A percentile compares a stretch with the other conserved stretches of the same genome.
Conservation (phyloP, 805 yeast genomes). For the Zygoascus bituminiphila region DNA sequence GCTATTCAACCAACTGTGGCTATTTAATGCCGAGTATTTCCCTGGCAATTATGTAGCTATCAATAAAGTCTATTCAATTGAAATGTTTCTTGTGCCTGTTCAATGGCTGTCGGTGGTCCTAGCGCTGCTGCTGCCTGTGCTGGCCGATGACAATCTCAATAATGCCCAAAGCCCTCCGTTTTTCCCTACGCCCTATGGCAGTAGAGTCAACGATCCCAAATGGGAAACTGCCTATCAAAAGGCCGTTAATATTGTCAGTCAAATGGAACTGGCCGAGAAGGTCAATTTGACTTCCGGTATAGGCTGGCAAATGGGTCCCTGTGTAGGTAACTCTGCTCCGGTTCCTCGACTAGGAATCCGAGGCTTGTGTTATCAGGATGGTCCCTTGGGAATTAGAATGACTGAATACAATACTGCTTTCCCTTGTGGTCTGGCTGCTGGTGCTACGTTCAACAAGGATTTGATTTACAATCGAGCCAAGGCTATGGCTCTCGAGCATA, state of each 20-base stretch:
- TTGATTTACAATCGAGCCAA: slow-evolving; percentile 46
- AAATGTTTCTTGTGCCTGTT: neutral
- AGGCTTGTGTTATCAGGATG: slow-evolving; percentile 52
- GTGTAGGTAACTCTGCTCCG: slow-evolving; percentile 54
- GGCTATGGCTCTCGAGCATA: slow-evolving; percentile 47
- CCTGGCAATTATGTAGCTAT: no score
- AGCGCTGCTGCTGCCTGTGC: neutral
- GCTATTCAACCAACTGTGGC: no score
- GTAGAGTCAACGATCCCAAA: slow-evolving; percentile 27
- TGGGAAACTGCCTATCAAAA: slow-evolving; percentile 53
- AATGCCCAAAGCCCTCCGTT: slow-evolving; percentile 15
- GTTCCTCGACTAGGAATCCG: slow-evolving; percentile 49
- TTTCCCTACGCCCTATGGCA: slow-evolving; percentile 20
- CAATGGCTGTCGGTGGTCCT: neutral
- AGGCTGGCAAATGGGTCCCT: slow-evolving; percentile 56
- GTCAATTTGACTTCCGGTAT: slow-evolving; percentile 58
- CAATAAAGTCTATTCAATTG: no score
- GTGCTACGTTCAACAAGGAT: slow-evolving; percentile 47
- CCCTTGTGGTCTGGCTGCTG: slow-evolving; percentile 53
- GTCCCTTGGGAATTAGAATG: slow-evolving; percentile 51
- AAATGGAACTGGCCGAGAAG: slow-evolving; percentile 50
- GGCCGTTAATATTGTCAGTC: slow-evolving; percentile 47
- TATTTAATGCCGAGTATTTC: no score
- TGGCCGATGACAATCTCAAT: slow-evolving; percentile 8
- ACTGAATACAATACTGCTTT: slow-evolving; percentile 50